Percentiles rank a stretch among this genome's conserved stretches.
phyloP scores from a whole-genome alignment of 2,329 filamentous ascomycete species.

The Verticillium albo-atrum region DNA sequence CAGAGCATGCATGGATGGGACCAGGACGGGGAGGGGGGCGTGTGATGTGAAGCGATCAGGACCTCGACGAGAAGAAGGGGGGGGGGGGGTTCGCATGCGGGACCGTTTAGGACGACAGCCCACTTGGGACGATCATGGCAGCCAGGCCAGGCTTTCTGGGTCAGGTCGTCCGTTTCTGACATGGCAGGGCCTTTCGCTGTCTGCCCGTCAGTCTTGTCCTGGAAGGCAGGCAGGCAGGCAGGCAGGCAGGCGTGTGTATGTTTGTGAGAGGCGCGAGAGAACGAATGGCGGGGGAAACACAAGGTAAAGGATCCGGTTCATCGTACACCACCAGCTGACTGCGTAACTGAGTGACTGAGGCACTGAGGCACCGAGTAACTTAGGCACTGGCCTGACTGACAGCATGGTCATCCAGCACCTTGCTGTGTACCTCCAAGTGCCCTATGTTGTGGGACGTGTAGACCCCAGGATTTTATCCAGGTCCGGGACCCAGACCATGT shows the following conservation, averaged over 20 bases:
- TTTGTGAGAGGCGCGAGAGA: neutral
- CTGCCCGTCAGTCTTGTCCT: neutral
- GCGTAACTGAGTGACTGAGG: neutral
- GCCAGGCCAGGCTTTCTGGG: neutral
- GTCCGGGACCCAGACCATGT: neutral
- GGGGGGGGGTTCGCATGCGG: neutral
- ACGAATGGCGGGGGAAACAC: too few relatives aligned
- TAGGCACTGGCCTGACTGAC: neutral
- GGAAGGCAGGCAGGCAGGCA: neutral
- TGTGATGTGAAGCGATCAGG: neutral
- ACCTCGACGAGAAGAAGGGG: neutral
- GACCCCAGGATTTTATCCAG: neutral
- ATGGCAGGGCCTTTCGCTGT: neutral
- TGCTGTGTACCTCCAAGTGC: neutral
- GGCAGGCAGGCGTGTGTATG: neutral
- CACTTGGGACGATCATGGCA: neutral
- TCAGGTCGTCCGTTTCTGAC: neutral
- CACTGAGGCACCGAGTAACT: too few relatives aligned
- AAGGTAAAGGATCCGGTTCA: neutral
- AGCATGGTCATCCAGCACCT: neutral
- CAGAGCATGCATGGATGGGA: neutral
- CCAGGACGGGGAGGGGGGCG: neutral
- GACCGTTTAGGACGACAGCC: neutral
- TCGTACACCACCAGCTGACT: neutral
- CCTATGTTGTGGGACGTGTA: neutral